Conservation (phyloP, 371 early-diverging fungal genomes). For the Mortierella sp. region DNA sequence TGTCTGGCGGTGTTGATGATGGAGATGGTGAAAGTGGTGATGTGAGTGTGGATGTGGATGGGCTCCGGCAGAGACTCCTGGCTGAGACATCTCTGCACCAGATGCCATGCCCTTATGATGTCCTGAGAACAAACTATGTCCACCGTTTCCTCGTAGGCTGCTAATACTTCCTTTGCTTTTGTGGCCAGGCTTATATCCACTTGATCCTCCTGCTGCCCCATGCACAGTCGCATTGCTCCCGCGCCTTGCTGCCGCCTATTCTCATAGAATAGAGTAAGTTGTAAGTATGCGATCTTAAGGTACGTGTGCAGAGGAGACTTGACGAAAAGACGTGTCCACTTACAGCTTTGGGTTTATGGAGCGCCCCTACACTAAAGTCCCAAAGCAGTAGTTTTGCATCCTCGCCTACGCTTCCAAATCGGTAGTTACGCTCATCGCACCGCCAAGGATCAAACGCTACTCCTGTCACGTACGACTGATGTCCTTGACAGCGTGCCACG, state of each 20-base stretch:
- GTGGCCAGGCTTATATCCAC: conserved; percentile 45
- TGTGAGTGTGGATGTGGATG: conserved; percentile 1
- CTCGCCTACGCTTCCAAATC: conserved; percentile 94
- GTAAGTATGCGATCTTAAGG: too few relatives aligned
- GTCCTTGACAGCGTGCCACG: conserved; percentile 93
- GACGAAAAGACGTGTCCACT: too few relatives aligned
- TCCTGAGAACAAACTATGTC: conserved; percentile 48
- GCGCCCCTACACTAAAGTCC: conserved; percentile 88
- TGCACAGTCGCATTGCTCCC: conserved; percentile 37
- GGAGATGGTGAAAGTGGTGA: conserved; percentile 8
- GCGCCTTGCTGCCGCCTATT: conserved; percentile 16
- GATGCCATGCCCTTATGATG: conserved; percentile 16
- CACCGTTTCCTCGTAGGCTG: conserved; percentile 35
- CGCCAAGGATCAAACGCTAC: conserved; percentile 93
- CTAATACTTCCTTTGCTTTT: conserved; percentile 35
- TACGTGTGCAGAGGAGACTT: too few relatives aligned
- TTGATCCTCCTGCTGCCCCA: conserved; percentile 19
- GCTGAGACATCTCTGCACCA: conserved; percentile 5
- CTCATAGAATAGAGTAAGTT: neutral
- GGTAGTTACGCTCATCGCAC: conserved; percentile 83
- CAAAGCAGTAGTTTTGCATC: conserved; percentile 88
- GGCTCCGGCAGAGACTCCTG: conserved; percentile 1
- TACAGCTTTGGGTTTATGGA: conserved; percentile 79
- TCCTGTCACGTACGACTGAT: conserved; percentile 84
- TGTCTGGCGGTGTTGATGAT: conserved; percentile 8